Conservation (phyloP, 2,329 filamentous ascomycete species). For the Penicillium frequentans region DNA sequence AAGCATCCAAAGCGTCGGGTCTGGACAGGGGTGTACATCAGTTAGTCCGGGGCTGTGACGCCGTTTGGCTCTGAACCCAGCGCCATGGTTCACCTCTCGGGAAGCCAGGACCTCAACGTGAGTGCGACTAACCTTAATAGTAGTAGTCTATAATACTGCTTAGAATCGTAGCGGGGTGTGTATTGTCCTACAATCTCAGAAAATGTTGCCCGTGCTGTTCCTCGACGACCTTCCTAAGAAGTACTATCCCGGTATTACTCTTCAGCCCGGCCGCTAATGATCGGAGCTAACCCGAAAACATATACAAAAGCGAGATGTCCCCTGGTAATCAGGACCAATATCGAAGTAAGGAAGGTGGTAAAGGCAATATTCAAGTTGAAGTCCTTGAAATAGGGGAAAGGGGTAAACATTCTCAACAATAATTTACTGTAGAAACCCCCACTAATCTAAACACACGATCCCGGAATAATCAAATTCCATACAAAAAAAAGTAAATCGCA, state of each 20-base stretch:
- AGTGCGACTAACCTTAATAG: slow-evolving; percentile 29
- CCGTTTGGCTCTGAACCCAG: slow-evolving; percentile 31
- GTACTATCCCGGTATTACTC: not conserved
- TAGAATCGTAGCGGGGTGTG: not conserved
- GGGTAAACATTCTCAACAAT: not conserved
- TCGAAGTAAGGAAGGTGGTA: not conserved
- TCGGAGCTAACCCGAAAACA: slow-evolving; percentile 2
- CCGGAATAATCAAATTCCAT: not conserved
- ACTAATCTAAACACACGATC: not conserved
- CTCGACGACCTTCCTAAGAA: not conserved
- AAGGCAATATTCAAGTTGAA: not conserved
- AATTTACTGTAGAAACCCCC: not conserved
- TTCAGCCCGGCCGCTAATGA: slow-evolving; percentile 5
- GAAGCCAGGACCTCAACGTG: slow-evolving; percentile 20
- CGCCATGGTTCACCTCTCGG: slow-evolving; percentile 37
- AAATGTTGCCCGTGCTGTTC: not conserved
- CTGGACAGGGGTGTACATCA: slow-evolving; percentile 12
- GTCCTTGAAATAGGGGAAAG: not conserved
- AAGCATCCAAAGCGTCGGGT: slow-evolving; percentile 30
- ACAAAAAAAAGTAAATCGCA: not conserved
- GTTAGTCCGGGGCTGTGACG: not conserved
- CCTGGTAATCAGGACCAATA: slow-evolving; percentile 2
- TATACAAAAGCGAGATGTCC: not conserved
- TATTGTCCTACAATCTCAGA: not conserved
- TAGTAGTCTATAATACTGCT: not conserved